phyloP scores from a whole-genome alignment of 2,329 filamentous ascomycete genomes.

The Davidsoniella eucalypti region DNA sequence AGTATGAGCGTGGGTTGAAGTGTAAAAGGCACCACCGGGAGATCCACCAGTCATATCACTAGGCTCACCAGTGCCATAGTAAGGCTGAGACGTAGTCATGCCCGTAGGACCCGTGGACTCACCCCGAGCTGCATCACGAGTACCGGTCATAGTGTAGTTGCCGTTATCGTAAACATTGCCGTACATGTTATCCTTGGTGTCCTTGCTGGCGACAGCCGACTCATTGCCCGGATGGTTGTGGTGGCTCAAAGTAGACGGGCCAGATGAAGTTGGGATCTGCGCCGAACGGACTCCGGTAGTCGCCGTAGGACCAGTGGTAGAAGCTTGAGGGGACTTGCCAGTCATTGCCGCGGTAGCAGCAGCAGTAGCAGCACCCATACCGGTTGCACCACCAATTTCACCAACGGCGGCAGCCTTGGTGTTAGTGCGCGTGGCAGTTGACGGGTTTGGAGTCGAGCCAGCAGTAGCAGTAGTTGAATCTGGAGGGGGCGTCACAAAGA shows the following conservation, averaged over 20 bases:
- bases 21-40: not conserved
- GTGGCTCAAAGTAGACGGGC: not conserved
- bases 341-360: not conserved
- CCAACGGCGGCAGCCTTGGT: not conserved
- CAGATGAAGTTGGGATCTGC: constrained; percentile 6
- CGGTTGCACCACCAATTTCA: not conserved
- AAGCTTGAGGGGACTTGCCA: not conserved
- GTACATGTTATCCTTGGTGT: not conserved
- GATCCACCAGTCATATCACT: not conserved
- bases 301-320: not conserved
- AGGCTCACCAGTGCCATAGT: constrained; percentile 1
- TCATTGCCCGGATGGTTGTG: not conserved
- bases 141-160: constrained; percentile 5
- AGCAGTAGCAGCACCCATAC: not conserved
- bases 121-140: not conserved
- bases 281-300: constrained; percentile 8
- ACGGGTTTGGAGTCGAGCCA: not conserved
- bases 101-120: constrained; percentile 2
- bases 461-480: not conserved
- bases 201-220: not conserved
- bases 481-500: not conserved
- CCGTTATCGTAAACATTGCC: not conserved
- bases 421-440: no score
- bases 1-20: not conserved
- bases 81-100: constrained; percentile 1